Conservation (phyloP, 1,139 yeast genomes). For the Keqinozyma sinolaborantium region DNA sequence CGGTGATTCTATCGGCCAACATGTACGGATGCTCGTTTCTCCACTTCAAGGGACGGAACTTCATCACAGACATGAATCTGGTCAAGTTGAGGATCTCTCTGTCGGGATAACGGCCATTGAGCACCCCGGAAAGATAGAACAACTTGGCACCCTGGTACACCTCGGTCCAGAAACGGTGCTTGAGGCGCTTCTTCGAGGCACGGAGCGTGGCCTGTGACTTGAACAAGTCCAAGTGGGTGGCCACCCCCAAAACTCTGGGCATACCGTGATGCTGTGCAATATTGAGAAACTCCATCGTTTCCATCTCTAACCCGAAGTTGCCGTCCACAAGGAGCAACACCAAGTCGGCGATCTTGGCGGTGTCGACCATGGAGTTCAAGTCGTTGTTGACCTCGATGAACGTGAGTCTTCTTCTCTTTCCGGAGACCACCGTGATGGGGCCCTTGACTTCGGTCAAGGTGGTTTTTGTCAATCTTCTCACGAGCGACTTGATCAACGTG, state of each 20-base stretch:
- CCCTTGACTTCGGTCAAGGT: slow-evolving; percentile 85
- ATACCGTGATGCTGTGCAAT: slow-evolving; percentile 98
- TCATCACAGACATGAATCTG: slow-evolving; percentile 94
- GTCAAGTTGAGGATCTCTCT: slow-evolving; percentile 90
- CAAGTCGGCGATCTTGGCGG: slow-evolving; percentile 92
- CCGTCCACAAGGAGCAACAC: slow-evolving; percentile 91
- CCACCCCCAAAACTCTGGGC: slow-evolving; percentile 95
- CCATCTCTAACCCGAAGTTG: slow-evolving; percentile 98
- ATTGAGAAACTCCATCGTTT: slow-evolving; percentile 97
- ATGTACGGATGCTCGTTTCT: slow-evolving; percentile 96
- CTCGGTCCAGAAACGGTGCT: slow-evolving; percentile 98
- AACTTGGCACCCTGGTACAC: slow-evolving; percentile 97
- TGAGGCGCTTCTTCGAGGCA: slow-evolving; percentile 86
- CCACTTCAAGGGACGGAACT: slow-evolving; percentile 97
- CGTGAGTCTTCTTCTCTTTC: slow-evolving; percentile 89
- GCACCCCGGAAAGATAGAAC: slow-evolving; percentile 90
- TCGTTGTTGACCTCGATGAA: slow-evolving; percentile 93
- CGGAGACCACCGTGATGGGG: slow-evolving; percentile 96
- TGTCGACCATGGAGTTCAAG: slow-evolving; percentile 91
- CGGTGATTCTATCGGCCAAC: slow-evolving; percentile 90
- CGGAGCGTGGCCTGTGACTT: slow-evolving; percentile 86
- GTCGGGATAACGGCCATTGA: slow-evolving; percentile 97
- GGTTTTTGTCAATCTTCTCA: slow-evolving; percentile 86
- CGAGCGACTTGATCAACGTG: slow-evolving; percentile 85
- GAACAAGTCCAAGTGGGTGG: slow-evolving; percentile 94